Evolutionary conservation across 495 filamentous ascomycete species (phyloP).

Genomic region (Tetracladium setigerum): DNA sequence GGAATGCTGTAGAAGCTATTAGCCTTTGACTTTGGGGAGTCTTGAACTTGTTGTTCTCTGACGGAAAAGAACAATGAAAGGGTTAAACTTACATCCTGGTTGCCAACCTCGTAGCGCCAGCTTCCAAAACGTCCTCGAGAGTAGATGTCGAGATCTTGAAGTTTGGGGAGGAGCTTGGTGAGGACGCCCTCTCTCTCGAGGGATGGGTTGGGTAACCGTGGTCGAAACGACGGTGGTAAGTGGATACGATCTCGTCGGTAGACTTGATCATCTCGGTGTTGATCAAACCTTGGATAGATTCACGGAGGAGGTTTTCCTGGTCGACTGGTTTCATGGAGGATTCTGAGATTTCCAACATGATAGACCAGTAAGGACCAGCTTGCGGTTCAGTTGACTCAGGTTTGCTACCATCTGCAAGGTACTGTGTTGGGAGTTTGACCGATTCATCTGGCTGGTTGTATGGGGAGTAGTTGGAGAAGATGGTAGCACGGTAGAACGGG

Average conservation of each 20-base stretch:
- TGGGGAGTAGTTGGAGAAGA: slow-evolving; percentile 99
- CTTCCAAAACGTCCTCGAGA: slow-evolving; percentile 95
- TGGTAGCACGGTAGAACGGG: slow-evolving; percentile 99
- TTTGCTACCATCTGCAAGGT: slow-evolving; percentile 78
- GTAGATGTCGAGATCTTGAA: slow-evolving; percentile 86
- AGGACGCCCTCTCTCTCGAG: slow-evolving; percentile 94
- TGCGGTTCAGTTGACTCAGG: slow-evolving; percentile 57
- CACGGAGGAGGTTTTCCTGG: slow-evolving; percentile 68
- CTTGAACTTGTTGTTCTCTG: background rate
- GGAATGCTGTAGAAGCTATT: slow-evolving; percentile 52
- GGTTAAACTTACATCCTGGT: background rate
- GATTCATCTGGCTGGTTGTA: slow-evolving; percentile 86
- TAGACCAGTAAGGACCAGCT: slow-evolving; percentile 97
- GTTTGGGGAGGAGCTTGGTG: slow-evolving; percentile 83
- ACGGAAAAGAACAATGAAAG: background rate
- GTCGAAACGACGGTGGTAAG: slow-evolving; percentile 97
- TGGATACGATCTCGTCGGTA: slow-evolving; percentile 91
- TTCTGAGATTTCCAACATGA: slow-evolving; percentile 98
- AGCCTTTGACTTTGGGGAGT: background rate
- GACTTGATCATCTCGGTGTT: slow-evolving; percentile 93
- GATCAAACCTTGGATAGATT: slow-evolving; percentile 92
- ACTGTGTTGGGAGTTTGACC: slow-evolving; percentile 79
- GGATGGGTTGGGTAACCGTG: slow-evolving; percentile 97
- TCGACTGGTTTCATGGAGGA: slow-evolving; percentile 93
- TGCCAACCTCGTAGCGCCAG: slow-evolving; percentile 89